Conservation (phyloP, 129 eudicot genomes). For the Lonicera japonica region DNA sequence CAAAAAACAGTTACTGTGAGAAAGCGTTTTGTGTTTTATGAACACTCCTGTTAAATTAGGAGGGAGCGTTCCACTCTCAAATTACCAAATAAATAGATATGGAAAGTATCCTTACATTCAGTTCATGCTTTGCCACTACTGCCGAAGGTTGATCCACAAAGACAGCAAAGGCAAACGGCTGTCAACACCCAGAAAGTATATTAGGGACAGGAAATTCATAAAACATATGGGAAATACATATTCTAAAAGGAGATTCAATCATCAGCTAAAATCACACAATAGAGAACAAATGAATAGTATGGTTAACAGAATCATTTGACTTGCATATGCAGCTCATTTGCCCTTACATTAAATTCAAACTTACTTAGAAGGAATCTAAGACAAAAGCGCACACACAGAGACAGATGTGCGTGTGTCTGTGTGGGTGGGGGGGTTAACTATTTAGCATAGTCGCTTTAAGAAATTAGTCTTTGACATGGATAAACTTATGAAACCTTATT, state of each 20-base stretch:
- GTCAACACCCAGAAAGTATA: conserved; percentile 18
- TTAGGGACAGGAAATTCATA: conserved; percentile 13
- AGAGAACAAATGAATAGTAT: neutral
- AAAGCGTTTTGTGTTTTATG: no score
- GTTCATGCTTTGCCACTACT: conserved; percentile 68
- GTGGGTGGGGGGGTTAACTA: no score
- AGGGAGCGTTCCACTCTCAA: no score
- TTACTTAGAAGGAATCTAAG: neutral
- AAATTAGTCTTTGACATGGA: no score
- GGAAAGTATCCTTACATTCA: conserved; percentile 58
- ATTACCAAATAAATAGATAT: no score
- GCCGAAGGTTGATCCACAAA: conserved; percentile 91
- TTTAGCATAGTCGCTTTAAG: no score
- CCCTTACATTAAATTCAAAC: neutral
- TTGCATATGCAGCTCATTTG: neutral
- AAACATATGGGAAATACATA: neutral
- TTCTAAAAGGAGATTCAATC: neutral
- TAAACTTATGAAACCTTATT: no score
- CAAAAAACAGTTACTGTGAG: no score
- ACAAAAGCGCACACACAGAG: no score
- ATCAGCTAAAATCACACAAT: neutral
- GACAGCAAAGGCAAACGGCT: conserved; percentile 98
- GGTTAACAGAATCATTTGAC: neutral
- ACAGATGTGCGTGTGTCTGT: no score
- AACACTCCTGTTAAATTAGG: no score